Evolutionary conservation across 345 rosid genomes (phyloP).

Genomic region (Kernera saxatilis): DNA sequence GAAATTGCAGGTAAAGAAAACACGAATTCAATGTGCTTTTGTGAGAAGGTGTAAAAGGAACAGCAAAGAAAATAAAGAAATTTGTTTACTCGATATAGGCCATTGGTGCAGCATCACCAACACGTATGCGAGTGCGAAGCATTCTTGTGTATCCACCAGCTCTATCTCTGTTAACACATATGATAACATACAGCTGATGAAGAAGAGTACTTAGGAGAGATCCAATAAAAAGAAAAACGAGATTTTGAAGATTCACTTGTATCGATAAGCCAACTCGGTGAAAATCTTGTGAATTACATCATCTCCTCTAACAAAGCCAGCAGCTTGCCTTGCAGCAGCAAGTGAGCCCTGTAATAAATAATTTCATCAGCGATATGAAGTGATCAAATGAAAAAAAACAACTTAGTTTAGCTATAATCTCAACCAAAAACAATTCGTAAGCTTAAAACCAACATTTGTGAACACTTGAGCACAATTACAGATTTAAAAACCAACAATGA

Average conservation of each 20-base stretch:
- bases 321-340: slow-evolving; percentile 74
- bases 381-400: too few species aligned
- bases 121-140: slow-evolving; percentile 81
- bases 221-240: background rate
- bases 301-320: slow-evolving; percentile 91
- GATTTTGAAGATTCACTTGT: slow-evolving; percentile 45
- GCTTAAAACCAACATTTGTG: background rate
- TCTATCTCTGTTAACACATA: slow-evolving; percentile 57
- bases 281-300: slow-evolving; percentile 89
- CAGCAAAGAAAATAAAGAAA: background rate
- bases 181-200: slow-evolving; percentile 1
- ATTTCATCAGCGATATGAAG: background rate
- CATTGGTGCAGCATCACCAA: slow-evolving; percentile 96
- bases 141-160: slow-evolving; percentile 92
- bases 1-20: background rate
- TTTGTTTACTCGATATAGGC: slow-evolving; percentile 77
- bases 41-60: background rate
- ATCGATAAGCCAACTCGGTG: slow-evolving; percentile 79
- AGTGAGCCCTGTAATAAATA: slow-evolving; percentile 58
- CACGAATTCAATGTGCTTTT: background rate
- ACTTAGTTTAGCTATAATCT: too few species aligned
- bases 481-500: background rate
- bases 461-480: background rate
- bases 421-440: background rate
- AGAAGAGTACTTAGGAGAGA: background rate